A percentile compares a stretch with the other conserved stretches of the same genome.
These are phyloP conservation scores for Boletus sp. DNA, from an alignment of 768 basidiomycete genomes.

Conservation along the genomic window DNA sequence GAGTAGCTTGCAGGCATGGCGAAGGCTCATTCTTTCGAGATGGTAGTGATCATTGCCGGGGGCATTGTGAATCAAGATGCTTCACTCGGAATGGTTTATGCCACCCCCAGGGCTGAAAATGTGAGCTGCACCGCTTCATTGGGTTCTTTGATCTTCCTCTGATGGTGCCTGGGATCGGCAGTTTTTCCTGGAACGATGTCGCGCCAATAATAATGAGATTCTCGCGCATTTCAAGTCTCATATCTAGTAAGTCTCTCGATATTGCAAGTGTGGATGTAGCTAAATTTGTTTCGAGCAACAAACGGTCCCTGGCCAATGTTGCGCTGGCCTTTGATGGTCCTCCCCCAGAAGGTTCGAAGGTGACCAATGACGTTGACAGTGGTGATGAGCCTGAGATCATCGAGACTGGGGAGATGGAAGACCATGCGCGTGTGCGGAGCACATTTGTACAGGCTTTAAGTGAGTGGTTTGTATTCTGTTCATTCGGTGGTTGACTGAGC, in stretches of 20 bases:
- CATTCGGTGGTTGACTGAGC: neutral
- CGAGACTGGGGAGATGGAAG: neutral
- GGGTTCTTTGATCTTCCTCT: neutral
- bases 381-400: neutral
- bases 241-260: neutral
- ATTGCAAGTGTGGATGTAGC: neutral
- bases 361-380: neutral
- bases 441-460: neutral
- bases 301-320: neutral
- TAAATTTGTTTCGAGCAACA: neutral
- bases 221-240: neutral
- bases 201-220: neutral
- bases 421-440: neutral
- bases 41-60: too few relatives aligned
- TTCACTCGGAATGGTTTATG: too few relatives aligned
- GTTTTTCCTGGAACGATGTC: neutral
- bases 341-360: neutral
- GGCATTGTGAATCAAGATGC: too few relatives aligned
- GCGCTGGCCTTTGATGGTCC: neutral
- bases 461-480: neutral
- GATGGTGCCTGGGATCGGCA: neutral
- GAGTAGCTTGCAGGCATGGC: too few relatives aligned
- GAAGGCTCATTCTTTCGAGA: too few relatives aligned
- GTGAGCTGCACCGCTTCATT: too few relatives aligned
- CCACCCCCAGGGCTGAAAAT: neutral